Percentiles rank a stretch among this genome's conserved stretches.
Conservation (phyloP, 2,329 filamentous ascomycete species). For the Tolypocladium amazonense region DNA sequence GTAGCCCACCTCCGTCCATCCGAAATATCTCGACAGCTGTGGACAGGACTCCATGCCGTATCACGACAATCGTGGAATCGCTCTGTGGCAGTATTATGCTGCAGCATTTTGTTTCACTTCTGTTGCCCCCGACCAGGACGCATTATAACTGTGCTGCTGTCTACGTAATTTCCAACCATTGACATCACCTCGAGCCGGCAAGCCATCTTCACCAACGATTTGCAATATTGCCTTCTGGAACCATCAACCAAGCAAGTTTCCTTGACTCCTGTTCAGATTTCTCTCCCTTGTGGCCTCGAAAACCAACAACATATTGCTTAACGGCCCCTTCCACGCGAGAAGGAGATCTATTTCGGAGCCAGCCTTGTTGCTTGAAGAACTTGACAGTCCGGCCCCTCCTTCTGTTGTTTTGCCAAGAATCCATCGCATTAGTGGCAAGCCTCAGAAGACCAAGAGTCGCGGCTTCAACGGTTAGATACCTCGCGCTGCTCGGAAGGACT, state of each 20-base stretch:
- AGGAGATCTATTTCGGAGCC: neutral
- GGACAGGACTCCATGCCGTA: conserved; percentile 39
- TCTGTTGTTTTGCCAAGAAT: neutral
- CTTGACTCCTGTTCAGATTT: neutral
- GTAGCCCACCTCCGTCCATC: conserved; percentile 19
- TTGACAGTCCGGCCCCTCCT: neutral
- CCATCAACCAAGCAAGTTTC: neutral
- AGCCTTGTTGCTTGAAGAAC: neutral
- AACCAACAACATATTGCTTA: neutral
- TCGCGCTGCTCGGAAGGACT: neutral
- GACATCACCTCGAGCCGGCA: neutral
- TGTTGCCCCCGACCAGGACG: conserved; percentile 19
- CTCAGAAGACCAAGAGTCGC: neutral
- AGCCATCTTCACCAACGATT: neutral
- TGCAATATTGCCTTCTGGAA: neutral
- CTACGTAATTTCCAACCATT: neutral
- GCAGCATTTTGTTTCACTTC: conserved; percentile 41
- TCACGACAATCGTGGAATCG: conserved; percentile 33
- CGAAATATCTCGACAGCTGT: conserved; percentile 28
- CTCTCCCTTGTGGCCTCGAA: neutral
- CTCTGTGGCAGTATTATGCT: conserved; percentile 38
- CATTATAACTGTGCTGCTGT: conserved; percentile 1
- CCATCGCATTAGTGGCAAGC: neutral
- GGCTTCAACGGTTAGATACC: neutral
- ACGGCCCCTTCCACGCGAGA: neutral